phyloP scores from a whole-genome alignment of 2,329 filamentous ascomycete genomes.

The Cercospora brassicicola region DNA sequence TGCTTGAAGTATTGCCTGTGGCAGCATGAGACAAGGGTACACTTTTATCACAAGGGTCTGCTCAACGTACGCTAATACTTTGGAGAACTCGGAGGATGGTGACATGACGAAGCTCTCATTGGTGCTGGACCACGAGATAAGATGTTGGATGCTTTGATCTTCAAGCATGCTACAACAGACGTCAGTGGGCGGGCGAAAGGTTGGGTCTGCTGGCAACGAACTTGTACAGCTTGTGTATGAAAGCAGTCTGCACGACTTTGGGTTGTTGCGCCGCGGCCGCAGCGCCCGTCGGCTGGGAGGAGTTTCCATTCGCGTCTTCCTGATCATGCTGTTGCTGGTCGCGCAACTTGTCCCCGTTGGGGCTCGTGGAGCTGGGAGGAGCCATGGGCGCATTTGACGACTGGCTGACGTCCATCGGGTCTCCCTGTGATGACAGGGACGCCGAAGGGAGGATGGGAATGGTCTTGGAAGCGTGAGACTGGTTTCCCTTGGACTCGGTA shows the following conservation, averaged over 20 bases:
- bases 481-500: conserved; percentile 29
- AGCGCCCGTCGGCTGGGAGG: conserved; percentile 53
- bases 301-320: conserved; percentile 43
- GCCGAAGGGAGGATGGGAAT: conserved; percentile 37
- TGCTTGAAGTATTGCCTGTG: conserved; percentile 96
- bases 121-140: conserved; percentile 92
- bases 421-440: conserved; percentile 24
- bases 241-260: conserved; percentile 97
- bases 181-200: conserved; percentile 36
- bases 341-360: conserved; percentile 30
- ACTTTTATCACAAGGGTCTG: not conserved
- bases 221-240: conserved; percentile 99
- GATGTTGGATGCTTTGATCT: conserved; percentile 84
- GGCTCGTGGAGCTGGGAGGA: conserved; percentile 33
- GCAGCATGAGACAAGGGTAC: conserved; percentile 20
- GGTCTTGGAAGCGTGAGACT: conserved; percentile 27
- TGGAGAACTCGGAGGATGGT: conserved; percentile 93
- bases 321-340: conserved; percentile 30
- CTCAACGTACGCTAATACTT: conserved; percentile 72
- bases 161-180: conserved; percentile 77
- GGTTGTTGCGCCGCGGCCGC: conserved; percentile 82
- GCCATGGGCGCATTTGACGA: conserved; percentile 32
- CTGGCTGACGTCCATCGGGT: conserved; percentile 37
- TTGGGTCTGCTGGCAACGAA: conserved; percentile 50
- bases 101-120: conserved; percentile 99